These are phyloP conservation scores for Rhizophagus clarus DNA, from an alignment of 192 early-diverging fungal genomes.

Conservation along the genomic window DNA sequence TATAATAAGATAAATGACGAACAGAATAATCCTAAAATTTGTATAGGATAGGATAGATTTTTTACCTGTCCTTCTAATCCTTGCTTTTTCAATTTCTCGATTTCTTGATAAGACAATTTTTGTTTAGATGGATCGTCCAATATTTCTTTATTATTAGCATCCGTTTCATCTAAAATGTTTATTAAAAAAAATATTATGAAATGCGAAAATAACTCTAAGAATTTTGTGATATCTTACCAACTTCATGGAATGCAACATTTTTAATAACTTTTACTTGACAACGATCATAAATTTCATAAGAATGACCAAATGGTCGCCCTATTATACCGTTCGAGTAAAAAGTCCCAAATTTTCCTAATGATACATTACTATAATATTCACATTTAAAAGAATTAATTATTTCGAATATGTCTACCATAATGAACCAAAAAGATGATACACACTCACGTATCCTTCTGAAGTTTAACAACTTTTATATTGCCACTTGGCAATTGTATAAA, in stretches of 20 bases:
- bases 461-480: conserved; percentile 76
- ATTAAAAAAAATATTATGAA: not conserved
- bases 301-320: conserved; percentile 78
- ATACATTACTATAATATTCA: conserved; percentile 48
- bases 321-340: conserved; percentile 81
- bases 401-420: not conserved
- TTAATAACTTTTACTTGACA: conserved; percentile 46
- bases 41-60: conserved; percentile 14
- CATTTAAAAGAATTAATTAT: not conserved
- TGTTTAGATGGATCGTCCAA: conserved; percentile 74
- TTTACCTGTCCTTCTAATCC: conserved; percentile 66
- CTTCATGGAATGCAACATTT: conserved; percentile 37
- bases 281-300: conserved; percentile 79
- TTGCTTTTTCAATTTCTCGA: conserved; percentile 78
- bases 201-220: not conserved
- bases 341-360: conserved; percentile 90
- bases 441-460: conserved; percentile 61
- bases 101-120: conserved; percentile 78
- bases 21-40: not conserved
- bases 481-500: conserved; percentile 83
- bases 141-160: conserved; percentile 83
- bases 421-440: not conserved
- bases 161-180: conserved; percentile 58
- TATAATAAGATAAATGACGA: not conserved
- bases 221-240: conserved; percentile 37